Evolutionary conservation across 2,329 filamentous ascomycete genomes (phyloP), one percentile per base, ranked within the genome.

Genomic region (Helminthosporium solani): DNA sequence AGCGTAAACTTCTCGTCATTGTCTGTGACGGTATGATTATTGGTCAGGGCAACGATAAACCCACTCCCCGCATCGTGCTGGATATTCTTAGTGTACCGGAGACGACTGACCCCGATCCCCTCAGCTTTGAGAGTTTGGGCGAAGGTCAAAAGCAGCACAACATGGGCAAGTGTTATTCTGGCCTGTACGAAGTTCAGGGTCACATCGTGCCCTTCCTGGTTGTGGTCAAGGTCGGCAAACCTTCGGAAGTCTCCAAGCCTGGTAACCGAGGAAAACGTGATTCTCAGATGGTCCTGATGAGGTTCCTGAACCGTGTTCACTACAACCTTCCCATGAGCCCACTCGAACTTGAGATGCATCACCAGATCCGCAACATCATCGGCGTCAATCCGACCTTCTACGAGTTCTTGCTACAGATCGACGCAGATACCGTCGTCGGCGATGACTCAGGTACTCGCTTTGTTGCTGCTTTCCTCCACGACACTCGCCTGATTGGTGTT

Each of bases 21-120:
- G 79, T 99, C 54, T 99, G 94, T 64, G 94, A 99, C 65, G 94
- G 94, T 73, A 97, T 99, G 92, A 99, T 99, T 76, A 95, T 99
- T 56, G 94, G 94, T 63, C 91, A 96, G 74, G 94, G 94, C 64
- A 99, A 99, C 72, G 94, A 99, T 69, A 83, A 90, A 51, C 90
- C 94, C 6, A 99, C 94, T 0, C 94, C 94, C 34, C 85, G 91
- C 51, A 99, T 99, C 57, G 91, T 99, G 19, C 80, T 99, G 44
- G 94, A 99, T 63, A 99, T 99, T 76, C 79, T 99, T 5, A 94
- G 94, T 54, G 94, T 99, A 23, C 87, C 90, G 1, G 91, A 96
- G 59, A 88, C 86, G 2, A 88, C 96, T 14, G 92, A 99, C 64
- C 94, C 95, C 0, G 92, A 97, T 68, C 90, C 94, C 2, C 79